These are phyloP conservation scores for Verticillium zaregamsianum DNA, from an alignment of 2,329 filamentous ascomycete species.

Conservation along the genomic window DNA sequence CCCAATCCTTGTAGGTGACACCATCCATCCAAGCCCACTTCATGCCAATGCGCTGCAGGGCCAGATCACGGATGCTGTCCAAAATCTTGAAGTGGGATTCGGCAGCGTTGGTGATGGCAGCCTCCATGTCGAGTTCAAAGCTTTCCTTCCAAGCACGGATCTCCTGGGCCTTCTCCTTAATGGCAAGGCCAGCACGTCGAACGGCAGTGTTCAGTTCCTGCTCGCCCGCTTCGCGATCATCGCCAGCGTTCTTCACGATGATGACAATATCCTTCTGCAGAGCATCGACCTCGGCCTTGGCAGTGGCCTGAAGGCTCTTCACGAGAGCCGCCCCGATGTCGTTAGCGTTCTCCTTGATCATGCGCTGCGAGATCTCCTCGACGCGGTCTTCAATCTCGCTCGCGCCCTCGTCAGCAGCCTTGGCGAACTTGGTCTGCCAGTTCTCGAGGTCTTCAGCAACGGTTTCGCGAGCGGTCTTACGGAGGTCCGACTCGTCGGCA, in stretches of 20 bases:
- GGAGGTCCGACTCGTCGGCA: constrained; percentile 47
- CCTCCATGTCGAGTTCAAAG: constrained; percentile 66
- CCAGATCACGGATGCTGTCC: constrained; percentile 76
- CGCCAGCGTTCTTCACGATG: constrained; percentile 52
- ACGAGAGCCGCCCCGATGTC: constrained; percentile 64
- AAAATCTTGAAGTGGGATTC: constrained; percentile 78
- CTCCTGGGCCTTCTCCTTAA: constrained; percentile 73
- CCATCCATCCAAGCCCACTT: constrained; percentile 95
- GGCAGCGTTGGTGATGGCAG: constrained; percentile 67
- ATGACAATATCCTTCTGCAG: constrained; percentile 66
- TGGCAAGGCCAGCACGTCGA: constrained; percentile 62
- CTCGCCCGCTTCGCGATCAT: constrained; percentile 35
- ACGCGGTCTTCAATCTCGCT: constrained; percentile 67
- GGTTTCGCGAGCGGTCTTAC: constrained; percentile 57
- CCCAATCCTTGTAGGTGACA: constrained; percentile 96
- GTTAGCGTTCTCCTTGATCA: constrained; percentile 61
- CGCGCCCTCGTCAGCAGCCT: constrained; percentile 77
- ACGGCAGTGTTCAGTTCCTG: constrained; percentile 46
- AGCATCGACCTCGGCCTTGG: constrained; percentile 56
- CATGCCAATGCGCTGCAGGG: constrained; percentile 88
- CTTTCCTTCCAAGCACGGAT: constrained; percentile 72
- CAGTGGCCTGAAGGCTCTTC: constrained; percentile 62
- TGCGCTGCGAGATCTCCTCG: constrained; percentile 50
- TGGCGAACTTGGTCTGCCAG: constrained; percentile 87
- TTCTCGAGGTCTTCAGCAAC: constrained; percentile 74